phyloP scores from a whole-genome alignment of 2,329 filamentous ascomycete genomes.

The Fusarium sp. region DNA sequence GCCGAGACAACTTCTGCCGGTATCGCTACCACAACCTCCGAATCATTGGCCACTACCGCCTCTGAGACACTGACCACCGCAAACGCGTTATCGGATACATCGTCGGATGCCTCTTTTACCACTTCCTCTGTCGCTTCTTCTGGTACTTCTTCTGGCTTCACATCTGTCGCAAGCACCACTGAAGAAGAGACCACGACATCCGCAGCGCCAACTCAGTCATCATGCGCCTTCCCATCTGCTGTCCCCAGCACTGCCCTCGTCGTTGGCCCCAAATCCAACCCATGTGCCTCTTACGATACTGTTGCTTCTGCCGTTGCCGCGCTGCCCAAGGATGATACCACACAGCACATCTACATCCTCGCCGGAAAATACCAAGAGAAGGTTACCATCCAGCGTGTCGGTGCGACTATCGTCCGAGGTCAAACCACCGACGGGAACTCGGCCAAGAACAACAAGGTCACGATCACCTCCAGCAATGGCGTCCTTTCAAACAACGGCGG shows the following conservation, averaged over 20 bases:
- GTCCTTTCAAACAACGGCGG: conserved; percentile 29
- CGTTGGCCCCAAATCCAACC: conserved; percentile 53
- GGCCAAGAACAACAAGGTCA: conserved; percentile 69
- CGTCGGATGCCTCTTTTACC: no score
- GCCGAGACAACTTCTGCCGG: not conserved
- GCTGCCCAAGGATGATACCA: conserved; percentile 47
- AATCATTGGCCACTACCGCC: not conserved
- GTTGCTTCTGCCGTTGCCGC: conserved; percentile 52
- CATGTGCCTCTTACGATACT: conserved; percentile 55
- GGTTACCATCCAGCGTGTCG: conserved; percentile 52
- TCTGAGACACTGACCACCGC: not conserved
- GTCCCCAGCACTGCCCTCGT: conserved; percentile 50
- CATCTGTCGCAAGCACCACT: no score
- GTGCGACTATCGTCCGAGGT: conserved; percentile 57
- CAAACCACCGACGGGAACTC: conserved; percentile 56
- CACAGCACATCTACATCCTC: conserved; percentile 57
- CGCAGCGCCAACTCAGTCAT: no score
- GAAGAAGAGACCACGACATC: no score
- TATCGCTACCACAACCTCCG: not conserved
- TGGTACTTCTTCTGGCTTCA: no score
- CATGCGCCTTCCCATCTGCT: conserved; percentile 27
- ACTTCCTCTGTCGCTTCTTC: no score
- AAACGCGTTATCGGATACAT: no score
- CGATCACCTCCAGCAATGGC: conserved; percentile 47
- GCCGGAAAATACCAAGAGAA: conserved; percentile 59